phyloP scores from a whole-genome alignment of 1,284 basidiomycete species.

The Mycosarcoma mackinlayi region DNA sequence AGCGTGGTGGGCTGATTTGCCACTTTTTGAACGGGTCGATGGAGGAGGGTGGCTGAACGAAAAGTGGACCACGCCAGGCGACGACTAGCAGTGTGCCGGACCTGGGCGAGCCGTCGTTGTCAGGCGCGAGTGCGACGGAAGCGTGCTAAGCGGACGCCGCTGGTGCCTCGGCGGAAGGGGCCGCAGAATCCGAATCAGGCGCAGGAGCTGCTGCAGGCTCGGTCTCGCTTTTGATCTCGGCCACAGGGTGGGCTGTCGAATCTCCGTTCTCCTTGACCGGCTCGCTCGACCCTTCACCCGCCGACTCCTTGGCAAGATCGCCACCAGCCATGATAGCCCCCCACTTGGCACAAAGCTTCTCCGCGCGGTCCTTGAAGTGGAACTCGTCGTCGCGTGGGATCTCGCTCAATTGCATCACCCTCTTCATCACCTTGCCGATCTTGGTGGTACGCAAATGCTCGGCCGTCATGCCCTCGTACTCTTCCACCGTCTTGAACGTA shows the following conservation, averaged over 20 bases:
- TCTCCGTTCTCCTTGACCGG: conserved; percentile 25
- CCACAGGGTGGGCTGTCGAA: conserved; percentile 8
- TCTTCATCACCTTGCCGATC: conserved; percentile 98
- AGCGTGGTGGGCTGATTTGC: too few relatives aligned
- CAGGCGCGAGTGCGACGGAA: not conserved
- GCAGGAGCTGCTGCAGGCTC: conserved; percentile 12
- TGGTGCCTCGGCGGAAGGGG: conserved; percentile 8
- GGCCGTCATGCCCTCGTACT: conserved; percentile 82
- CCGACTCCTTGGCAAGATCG: conserved; percentile 12
- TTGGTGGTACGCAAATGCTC: conserved; percentile 87
- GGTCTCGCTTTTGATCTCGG: conserved; percentile 22
- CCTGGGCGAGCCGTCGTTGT: too few relatives aligned
- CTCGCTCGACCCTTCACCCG: conserved; percentile 17
- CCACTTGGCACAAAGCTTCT: conserved; percentile 70
- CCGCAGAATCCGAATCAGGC: not conserved
- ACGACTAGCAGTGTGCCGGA: not conserved
- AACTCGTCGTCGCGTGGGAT: conserved; percentile 87
- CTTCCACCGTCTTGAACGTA: conserved; percentile 84
- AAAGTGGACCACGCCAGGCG: conserved; percentile 4
- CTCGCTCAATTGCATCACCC: conserved; percentile 78
- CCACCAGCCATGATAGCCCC: conserved; percentile 40
- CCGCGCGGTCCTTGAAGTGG: conserved; percentile 81
- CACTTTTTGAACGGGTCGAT: too few relatives aligned
- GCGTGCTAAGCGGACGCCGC: conserved; percentile 8
- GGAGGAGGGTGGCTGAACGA: too few relatives aligned